Evolutionary conservation across 2,329 filamentous ascomycete genomes (phyloP), one percentile per base, ranked within the genome.

Genomic region (Cladophialophora carrionii): DNA sequence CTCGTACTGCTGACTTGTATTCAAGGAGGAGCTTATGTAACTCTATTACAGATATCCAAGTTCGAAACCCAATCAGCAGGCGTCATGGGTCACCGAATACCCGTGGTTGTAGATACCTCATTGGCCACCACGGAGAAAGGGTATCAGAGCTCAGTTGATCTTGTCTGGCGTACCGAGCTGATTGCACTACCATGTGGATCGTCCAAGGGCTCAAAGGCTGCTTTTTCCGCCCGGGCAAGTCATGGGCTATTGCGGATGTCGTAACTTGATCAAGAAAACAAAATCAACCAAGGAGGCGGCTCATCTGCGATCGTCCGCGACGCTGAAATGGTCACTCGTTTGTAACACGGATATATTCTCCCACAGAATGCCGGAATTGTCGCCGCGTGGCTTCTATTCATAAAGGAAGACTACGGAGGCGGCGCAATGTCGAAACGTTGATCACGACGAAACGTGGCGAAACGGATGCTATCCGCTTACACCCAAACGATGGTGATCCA

Each of bases 381-480:
- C 14, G 51, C 51, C 51, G 26, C 26, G 17, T 53, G 26, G 51
- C 26, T 31, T 14, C 26, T 8, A 53, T 26, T 32, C 51, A 53
- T 29, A 53, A 32, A 26, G 7, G 51, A 29, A 32, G 22, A 20
- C 26, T 10, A 32, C 5, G 10, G 4, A 49, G 22, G 7, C 46
- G 20, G 46, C 22, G 46, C 46, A 49, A 49, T 12, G 26, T 53
- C 26, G 26, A 53, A 26, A 53, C 51, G 51, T 20, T 3, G 17
- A 53, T 53, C 26, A 53, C 51, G 51, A n/a, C 51, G 10, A 32
- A 24, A 32, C 51, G 51, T 9, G 32, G 22, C 55, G 57, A 32
- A 20, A 64, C 62, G 62, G 57, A 64, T 31, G 62, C 62, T 22
- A 32, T 64, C 49, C 62, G 62, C 34, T 22, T 64, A 12, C 57